Evolutionary conservation across 2,329 filamentous ascomycete species (phyloP).

Genomic region (Cucurbitaria berberidis): DNA sequence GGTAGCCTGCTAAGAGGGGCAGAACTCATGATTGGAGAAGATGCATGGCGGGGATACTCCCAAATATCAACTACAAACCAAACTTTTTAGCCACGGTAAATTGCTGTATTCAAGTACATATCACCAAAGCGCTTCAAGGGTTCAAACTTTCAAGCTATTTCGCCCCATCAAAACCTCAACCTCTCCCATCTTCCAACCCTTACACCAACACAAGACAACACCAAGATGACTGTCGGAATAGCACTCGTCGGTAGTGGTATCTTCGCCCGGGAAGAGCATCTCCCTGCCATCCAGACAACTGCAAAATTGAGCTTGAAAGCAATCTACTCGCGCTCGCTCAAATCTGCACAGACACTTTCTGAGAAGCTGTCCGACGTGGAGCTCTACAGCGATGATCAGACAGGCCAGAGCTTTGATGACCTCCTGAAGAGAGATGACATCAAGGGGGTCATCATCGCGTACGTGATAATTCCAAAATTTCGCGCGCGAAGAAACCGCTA

Average conservation of each 20-base stretch:
- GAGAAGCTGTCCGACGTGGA: slow-evolving; percentile 54
- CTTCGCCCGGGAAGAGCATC: slow-evolving; percentile 65
- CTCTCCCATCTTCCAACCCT: background rate
- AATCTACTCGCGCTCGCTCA: slow-evolving; percentile 68
- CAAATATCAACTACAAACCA: background rate
- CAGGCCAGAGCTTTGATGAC: slow-evolving; percentile 57
- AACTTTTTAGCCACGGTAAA: slow-evolving; percentile 23
- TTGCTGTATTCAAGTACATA: slow-evolving; percentile 1
- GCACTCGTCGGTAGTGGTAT: slow-evolving; percentile 70
- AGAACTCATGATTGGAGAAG: too few species aligned
- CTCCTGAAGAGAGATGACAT: slow-evolving; percentile 63
- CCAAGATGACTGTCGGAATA: slow-evolving; percentile 54
- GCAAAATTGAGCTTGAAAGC: slow-evolving; percentile 64
- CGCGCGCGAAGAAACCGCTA: background rate
- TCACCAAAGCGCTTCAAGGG: background rate
- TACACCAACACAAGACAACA: background rate
- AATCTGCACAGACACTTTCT: slow-evolving; percentile 57
- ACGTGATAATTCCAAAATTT: slow-evolving; percentile 16
- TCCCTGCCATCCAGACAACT: slow-evolving; percentile 66
- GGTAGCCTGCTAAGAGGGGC: slow-evolving; percentile 14
- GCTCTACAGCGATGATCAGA: slow-evolving; percentile 64
- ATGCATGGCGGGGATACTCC: slow-evolving; percentile 1
- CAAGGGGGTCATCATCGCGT: slow-evolving; percentile 62
- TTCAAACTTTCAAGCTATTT: background rate
- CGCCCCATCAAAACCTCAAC: background rate